These are phyloP conservation scores for Penicillium daleae DNA, from an alignment of 495 filamentous ascomycete genomes.

Conservation along the genomic window DNA sequence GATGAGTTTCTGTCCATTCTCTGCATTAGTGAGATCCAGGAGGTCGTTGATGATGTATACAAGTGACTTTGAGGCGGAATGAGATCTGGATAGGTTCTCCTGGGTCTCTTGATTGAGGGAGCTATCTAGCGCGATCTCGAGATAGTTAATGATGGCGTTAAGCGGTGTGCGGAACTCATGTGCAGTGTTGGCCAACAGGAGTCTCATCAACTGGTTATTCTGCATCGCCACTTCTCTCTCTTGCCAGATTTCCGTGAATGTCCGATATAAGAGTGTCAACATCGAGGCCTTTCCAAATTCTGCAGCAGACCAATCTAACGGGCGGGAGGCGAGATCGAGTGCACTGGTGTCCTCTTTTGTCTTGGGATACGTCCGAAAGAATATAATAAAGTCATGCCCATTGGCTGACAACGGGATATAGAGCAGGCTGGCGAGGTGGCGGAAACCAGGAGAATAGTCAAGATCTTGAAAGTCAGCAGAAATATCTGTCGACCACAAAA, in stretches of 20 bases:
- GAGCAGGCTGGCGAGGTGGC: constrained; percentile 72
- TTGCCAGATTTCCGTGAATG: constrained; percentile 85
- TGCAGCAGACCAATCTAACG: constrained; percentile 41
- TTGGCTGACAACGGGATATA: constrained; percentile 74
- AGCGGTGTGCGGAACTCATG: constrained; percentile 90
- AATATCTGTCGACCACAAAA: constrained; percentile 74
- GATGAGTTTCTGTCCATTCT: constrained; percentile 74
- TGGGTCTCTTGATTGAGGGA: constrained; percentile 77
- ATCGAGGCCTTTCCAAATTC: constrained; percentile 82
- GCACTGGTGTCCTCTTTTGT: constrained; percentile 11
- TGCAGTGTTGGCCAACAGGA: constrained; percentile 84
- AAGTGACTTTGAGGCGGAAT: constrained; percentile 88
- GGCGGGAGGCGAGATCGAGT: not conserved
- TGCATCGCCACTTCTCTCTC: constrained; percentile 84
- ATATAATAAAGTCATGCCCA: constrained; percentile 84
- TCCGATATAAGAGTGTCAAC: constrained; percentile 83
- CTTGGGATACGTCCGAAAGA: constrained; percentile 58
- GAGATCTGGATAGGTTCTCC: constrained; percentile 81
- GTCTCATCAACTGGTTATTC: constrained; percentile 73
- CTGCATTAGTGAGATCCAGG: constrained; percentile 84
- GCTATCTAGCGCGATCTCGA: constrained; percentile 88
- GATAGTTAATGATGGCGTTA: constrained; percentile 92
- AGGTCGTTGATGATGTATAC: constrained; percentile 95
- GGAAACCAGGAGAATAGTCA: constrained; percentile 75
- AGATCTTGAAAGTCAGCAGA: constrained; percentile 78